These are phyloP conservation scores for Lithohypha guttulata DNA, from an alignment of 2,329 filamentous ascomycete species.

Conservation along the genomic window DNA sequence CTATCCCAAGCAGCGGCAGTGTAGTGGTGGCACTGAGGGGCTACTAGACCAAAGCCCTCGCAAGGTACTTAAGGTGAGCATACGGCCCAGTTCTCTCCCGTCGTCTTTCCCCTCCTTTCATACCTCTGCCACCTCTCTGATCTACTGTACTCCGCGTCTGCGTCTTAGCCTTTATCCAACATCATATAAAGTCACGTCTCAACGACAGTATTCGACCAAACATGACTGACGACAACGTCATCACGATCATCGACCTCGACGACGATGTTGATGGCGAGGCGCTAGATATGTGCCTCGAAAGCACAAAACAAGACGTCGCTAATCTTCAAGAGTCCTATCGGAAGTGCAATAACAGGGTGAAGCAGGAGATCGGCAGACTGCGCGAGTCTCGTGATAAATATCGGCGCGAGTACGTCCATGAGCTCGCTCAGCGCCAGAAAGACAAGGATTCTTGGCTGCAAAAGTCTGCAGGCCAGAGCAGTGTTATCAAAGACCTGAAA, in stretches of 20 bases:
- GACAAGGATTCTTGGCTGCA: conserved; percentile 3
- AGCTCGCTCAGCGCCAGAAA: conserved; percentile 5
- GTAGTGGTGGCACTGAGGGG: conserved; percentile 2
- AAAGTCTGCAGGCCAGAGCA: neutral
- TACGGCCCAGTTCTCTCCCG: conserved; percentile 1
- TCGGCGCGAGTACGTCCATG: neutral
- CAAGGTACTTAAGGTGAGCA: conserved; percentile 3
- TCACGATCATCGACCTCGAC: conserved; percentile 2
- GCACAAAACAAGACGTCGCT: conserved; percentile 1
- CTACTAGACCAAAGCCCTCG: conserved; percentile 2
- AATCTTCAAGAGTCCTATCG: conserved; percentile 4
- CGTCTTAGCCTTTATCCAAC: neutral
- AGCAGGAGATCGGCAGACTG: conserved; percentile 1
- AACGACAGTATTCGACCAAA: conserved; percentile 4
- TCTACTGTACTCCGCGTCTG: neutral
- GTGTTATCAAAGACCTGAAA: neutral
- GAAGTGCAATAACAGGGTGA: conserved; percentile 3
- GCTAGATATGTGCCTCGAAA: conserved; percentile 4
- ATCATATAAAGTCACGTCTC: neutral
- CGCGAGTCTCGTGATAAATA: neutral
- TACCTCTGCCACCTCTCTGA: conserved; percentile 2
- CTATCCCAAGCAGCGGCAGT: conserved; percentile 1
- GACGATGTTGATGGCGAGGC: conserved; percentile 1
- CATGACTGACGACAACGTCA: neutral
- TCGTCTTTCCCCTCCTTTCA: conserved; percentile 4